Evolutionary conservation across 2,329 filamentous ascomycete species (phyloP), one percentile per base, ranked within the genome.

Genomic region (Pestalotiopsis sp.): DNA sequence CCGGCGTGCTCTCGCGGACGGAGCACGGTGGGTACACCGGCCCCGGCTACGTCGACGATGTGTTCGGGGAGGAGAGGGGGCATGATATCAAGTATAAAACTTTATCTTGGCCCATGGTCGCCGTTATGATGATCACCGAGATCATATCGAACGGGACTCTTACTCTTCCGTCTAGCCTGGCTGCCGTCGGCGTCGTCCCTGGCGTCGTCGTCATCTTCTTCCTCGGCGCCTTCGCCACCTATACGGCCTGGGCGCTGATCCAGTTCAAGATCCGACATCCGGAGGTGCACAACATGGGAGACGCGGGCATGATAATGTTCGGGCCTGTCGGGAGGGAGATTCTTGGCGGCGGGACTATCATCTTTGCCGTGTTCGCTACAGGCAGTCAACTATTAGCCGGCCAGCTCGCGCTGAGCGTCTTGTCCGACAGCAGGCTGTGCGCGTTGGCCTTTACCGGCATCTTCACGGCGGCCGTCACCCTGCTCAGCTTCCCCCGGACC

Each of bases 241-340:
- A 85, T 72, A 87, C 85, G 0, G 82, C 81, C 31, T 85, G 80
- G 76, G 73, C 85, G 20, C 78, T 86, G 9, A 83, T 86, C 41
- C 74, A 83, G 68, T 89, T 89, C 78, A 89, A 89, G 73, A 71
- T 87, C 40, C 78, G 80, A 14, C 86, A 88, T 72, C 83, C 84
- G 1, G 81, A 87, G 82, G 86, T 89, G 3, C 87, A 89, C 72
- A 84, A 84, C 65, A 88, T 89, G 78, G 86, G 87, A 57, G 87
- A 89, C 70, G 86, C 85, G 0, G 87, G 87, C 17, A 77, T 77
- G 57, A 83, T 88, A 66, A 79, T 89, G 23, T 87, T 88, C 67
- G 87, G 87, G 2, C 83, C 81, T 1, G 68, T 84, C 4, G 86
- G 87, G 0, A 81, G 85, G 27, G 86, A 86, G 70, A 70, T 87